Base-by-base conservation (phyloP, 139 green algal species). In the Ostreobium quekettii region DNA sequence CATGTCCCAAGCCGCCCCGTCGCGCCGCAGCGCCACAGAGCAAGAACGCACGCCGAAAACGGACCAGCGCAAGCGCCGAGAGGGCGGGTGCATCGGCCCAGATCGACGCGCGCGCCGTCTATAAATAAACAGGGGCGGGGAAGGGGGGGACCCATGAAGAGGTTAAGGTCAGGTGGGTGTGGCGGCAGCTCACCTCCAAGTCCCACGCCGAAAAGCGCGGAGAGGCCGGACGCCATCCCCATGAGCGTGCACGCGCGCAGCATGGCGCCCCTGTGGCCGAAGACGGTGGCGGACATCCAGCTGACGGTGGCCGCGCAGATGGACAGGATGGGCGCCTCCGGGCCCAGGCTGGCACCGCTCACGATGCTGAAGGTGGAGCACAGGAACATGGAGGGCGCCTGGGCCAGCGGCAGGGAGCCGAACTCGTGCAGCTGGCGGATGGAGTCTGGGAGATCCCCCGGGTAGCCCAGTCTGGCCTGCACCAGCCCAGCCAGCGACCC, bases 331-430 rank as follows among this genome's bases (percentile, higher is more conserved):
- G 77, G 65, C 6, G 77, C 77, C 35, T 83, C 77, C 5, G 77
- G 77, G 15, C 77, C 77, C 53, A 83, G 46, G 22, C 66, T 77
- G 32, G 70, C 77, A 28, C 74, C 75, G 42, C 72, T 70, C 30
- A 71, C 48, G 42, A 83, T 79, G 70, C 64, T 76, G 48, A 79
- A 75, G 0, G 72, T 60, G 1, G 77, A 83, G 69, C 73, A 80
- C 22, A 83, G 31, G 64, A 78, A 79, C 77, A 83, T 83, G 53
- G 70, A 78, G 26, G 70, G 74, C 33, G 74, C 69, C 67, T 78
- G 65, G 8, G 22, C 42, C 36, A 77, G 65, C 30, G 71, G 64
- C 1, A 83, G 66, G 47, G 33, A 60, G 22, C 74, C 77, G 24
- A 72, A 38, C 37, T 65, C 37, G 48, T 83, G 73, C 22, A 83